Base-by-base conservation (phyloP, 2,329 filamentous ascomycete species). In the Aspergillus fijiensis region DNA sequence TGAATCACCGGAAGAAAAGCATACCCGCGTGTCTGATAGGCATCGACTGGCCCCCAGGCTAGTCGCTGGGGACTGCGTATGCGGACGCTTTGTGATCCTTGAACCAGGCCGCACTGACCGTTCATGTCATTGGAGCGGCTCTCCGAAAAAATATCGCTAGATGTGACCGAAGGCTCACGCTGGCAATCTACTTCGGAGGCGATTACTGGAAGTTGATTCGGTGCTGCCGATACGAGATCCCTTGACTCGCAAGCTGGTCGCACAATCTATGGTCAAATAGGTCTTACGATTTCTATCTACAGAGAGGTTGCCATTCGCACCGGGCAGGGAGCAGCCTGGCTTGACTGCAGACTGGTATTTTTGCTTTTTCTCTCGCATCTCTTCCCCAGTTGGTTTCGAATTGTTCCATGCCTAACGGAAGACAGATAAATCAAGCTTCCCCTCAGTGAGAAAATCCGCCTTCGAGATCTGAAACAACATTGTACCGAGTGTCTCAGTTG, bases 301-400 rank as follows among this genome's bases (percentile, higher is more conserved):
- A 53, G 55, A 39, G 57, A 55, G 51, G 63, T 58, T 49, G 31
- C 31, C 49, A 58, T 66, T 58, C 47, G 54, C 42, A 57, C 59
- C 50, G 55, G 55, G 60, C 67, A 69, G 57, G 67, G 67, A 57
- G 45, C 31, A 47, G 63, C 62, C 63, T 60, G 55, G 61, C 55
- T 61, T 56, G 39, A 49, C 49, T 65, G 58, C 60, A 60, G 58
- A 55, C 49, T 47, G 23, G 51, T 39, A 27, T 48, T 35, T 25
- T 42, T 58, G 54, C 51, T 54, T 50, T 51, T 55, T 58, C 55
- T 27, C 49, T 53, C 52, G 45, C 50, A 47, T 48, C 47, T 49
- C 59, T 50, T 56, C 5, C 33, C 49, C 51, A 19, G 35, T 25
- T 50, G 27, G 21, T 47, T 50, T 52, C 33, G 14, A 29, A 29